Evolutionary conservation across 495 filamentous ascomycete species (phyloP).

Genomic region (Penicillium steckii): DNA sequence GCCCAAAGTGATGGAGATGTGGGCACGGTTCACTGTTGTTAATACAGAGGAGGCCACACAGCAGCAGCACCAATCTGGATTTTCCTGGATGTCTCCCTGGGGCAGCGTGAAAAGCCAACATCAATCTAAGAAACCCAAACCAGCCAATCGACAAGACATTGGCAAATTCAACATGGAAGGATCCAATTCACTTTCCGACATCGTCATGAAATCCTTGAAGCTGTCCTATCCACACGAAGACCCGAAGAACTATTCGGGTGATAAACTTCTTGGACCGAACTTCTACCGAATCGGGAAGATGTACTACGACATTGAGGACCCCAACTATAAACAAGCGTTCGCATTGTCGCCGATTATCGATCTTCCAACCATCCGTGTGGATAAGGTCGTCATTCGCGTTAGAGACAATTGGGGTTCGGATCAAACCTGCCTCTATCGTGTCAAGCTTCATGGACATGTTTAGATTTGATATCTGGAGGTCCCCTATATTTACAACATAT

Average conservation of each 20-base stretch:
- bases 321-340: slow-evolving; percentile 38
- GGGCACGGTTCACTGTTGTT: slow-evolving; percentile 35
- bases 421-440: slow-evolving; percentile 47
- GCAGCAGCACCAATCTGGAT: not conserved
- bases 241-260: slow-evolving; percentile 32
- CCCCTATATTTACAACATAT: slow-evolving; percentile 1
- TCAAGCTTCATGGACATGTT: slow-evolving; percentile 42
- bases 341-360: slow-evolving; percentile 33
- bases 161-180: slow-evolving; percentile 6
- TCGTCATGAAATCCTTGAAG: slow-evolving; percentile 33
- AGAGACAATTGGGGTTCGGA: slow-evolving; percentile 49
- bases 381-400: slow-evolving; percentile 43
- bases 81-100: not conserved
- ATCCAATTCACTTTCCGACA: slow-evolving; percentile 24
- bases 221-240: slow-evolving; percentile 26
- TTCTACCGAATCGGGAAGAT: slow-evolving; percentile 48
- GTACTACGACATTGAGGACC: slow-evolving; percentile 38
- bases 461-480: slow-evolving; percentile 21
- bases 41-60: not conserved
- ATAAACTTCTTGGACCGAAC: slow-evolving; percentile 28
- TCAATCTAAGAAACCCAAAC: not conserved
- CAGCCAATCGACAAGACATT: slow-evolving; percentile 10
- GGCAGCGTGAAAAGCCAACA: not conserved
- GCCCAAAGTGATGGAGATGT: slow-evolving; percentile 47
- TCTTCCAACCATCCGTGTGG: slow-evolving; percentile 34